Percentiles rank a stretch among this genome's conserved stretches.
Conservation (phyloP, 768 basidiomycete species). For the Rhizopogon sp. region DNA sequence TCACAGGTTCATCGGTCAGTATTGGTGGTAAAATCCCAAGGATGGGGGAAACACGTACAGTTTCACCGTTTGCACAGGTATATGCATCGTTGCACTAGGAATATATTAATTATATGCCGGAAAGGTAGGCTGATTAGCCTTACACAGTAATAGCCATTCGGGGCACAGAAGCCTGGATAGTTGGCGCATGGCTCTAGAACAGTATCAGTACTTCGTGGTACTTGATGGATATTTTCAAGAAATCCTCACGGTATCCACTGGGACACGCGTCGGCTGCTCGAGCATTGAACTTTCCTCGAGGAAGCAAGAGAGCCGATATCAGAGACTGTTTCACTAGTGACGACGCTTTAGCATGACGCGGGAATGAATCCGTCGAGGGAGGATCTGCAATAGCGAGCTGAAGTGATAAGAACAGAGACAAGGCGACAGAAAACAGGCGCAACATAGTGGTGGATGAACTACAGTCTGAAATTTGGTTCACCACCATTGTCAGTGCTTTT, state of each 20-base stretch:
- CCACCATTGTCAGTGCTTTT: background rate
- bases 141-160: constrained; percentile 17
- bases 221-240: background rate
- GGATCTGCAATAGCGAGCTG: background rate
- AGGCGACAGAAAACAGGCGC: background rate
- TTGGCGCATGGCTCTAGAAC: constrained; percentile 13
- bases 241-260: background rate
- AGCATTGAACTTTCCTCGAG: background rate
- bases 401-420: background rate
- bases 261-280: background rate
- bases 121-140: background rate
- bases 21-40: no score
- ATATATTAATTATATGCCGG: background rate
- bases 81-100: constrained; percentile 6
- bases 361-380: background rate
- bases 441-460: background rate
- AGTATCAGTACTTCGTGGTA: background rate
- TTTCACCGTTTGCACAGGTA: constrained; percentile 9
- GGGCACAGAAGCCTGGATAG: constrained; percentile 12
- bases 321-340: background rate
- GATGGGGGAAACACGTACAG: no score
- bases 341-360: background rate
- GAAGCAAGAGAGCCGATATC: background rate
- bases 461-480: no score
- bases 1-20: no score